Conservation (phyloP, 1,284 basidiomycete species). For the Fomitopsis pinicola region DNA sequence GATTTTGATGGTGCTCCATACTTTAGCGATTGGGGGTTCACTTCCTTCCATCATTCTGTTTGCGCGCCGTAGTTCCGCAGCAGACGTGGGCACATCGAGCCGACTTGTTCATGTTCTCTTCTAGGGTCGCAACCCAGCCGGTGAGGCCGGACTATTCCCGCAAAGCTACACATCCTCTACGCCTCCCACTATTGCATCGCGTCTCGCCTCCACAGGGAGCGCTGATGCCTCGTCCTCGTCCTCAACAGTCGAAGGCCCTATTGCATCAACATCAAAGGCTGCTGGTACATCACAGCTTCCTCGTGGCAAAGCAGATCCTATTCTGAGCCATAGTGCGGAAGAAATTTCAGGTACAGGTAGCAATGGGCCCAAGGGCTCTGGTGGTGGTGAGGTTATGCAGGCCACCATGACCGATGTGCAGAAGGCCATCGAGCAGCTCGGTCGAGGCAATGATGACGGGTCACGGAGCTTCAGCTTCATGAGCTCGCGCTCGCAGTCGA, state of each 20-base stretch:
- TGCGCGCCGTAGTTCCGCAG: background rate
- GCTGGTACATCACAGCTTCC: background rate
- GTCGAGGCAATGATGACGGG: constrained; percentile 48
- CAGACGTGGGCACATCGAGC: constrained; percentile 10
- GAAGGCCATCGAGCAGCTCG: constrained; percentile 79
- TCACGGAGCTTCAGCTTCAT: constrained; percentile 70
- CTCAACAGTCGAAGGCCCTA: constrained; percentile 14
- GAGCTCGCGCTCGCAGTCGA: constrained; percentile 49
- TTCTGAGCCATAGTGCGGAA: constrained; percentile 2
- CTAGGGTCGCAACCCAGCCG: constrained; percentile 82
- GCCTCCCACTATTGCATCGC: constrained; percentile 34
- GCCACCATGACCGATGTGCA: constrained; percentile 87
- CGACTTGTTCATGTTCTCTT: constrained; percentile 16
- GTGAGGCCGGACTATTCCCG: constrained; percentile 88
- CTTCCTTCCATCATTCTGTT: background rate
- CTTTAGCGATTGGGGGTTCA: background rate
- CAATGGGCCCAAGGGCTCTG: constrained; percentile 5
- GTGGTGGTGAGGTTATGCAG: constrained; percentile 54
- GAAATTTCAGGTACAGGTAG: background rate
- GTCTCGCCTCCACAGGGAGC: constrained; percentile 15
- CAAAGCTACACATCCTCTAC: constrained; percentile 80
- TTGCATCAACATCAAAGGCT: background rate
- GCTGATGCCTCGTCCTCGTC: constrained; percentile 8
- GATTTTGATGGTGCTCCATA: constrained; percentile 1
- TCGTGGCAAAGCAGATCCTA: background rate